Conservation (phyloP, 352 stramenopile species). For the Salisapilia sapeloensis region DNA sequence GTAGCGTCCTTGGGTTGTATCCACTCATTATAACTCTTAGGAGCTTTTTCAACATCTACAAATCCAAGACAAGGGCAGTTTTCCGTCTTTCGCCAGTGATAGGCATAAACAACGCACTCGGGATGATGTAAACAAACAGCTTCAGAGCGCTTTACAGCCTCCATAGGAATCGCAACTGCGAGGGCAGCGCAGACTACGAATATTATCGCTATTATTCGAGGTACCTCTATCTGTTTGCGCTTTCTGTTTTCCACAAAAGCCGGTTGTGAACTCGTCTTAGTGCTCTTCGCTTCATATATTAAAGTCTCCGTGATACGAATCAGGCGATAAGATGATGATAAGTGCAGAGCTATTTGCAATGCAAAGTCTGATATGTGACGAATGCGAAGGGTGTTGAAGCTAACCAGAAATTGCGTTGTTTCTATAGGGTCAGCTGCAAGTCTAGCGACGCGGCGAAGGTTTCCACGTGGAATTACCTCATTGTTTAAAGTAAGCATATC, state of each 20-base stretch:
- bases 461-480: constrained; percentile 8
- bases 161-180: too few species aligned
- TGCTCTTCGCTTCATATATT: too few species aligned
- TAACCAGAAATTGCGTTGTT: constrained; percentile 9
- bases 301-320: too few species aligned
- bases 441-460: constrained; percentile 11
- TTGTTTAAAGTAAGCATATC: constrained; percentile 13
- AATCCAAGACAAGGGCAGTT: constrained; percentile 21
- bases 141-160: not conserved
- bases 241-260: too few species aligned
- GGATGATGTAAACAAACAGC: constrained; percentile 1
- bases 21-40: constrained; percentile 18
- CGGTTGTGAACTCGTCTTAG: too few species aligned
- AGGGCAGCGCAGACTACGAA: too few species aligned
- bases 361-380: constrained; percentile 9
- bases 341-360: constrained; percentile 9
- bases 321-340: constrained; percentile 8
- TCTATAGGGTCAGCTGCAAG: constrained; percentile 10
- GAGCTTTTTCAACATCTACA: constrained; percentile 7
- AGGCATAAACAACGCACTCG: constrained; percentile 19
- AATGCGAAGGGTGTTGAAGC: constrained; percentile 14
- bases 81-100: constrained; percentile 10
- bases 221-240: too few species aligned
- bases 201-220: not conserved
- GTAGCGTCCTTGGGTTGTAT: constrained; percentile 9